Conservation (phyloP, 257 asterid genomes). For the Linderniella brevidens region DNA sequence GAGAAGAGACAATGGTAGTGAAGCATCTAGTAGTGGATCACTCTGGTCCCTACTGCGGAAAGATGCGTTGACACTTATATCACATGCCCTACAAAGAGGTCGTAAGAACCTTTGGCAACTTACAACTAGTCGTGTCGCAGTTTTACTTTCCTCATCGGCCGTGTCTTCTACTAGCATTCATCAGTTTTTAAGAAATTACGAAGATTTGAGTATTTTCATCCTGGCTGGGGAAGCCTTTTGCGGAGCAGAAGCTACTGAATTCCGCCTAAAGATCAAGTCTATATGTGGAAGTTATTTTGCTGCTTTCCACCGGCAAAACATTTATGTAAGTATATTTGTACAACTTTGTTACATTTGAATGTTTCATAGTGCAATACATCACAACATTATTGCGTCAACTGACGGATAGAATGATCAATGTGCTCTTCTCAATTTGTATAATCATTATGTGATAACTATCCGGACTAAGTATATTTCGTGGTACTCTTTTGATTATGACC, state of each 20-base stretch:
- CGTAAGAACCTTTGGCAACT: slow-evolving; percentile 98
- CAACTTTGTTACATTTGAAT: slow-evolving; percentile 5
- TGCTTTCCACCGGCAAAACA: slow-evolving; percentile 94
- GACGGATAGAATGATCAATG: slow-evolving; percentile 4
- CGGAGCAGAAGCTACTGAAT: slow-evolving; percentile 80
- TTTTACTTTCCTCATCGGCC: slow-evolving; percentile 84
- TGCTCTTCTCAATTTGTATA: too few species aligned
- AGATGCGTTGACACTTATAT: slow-evolving; percentile 66
- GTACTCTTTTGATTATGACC: too few species aligned
- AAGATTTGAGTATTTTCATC: slow-evolving; percentile 66
- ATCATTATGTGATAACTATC: too few species aligned
- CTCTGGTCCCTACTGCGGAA: slow-evolving; percentile 79
- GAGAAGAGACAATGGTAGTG: slow-evolving; percentile 76
- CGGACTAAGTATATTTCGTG: too few species aligned
- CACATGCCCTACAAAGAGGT: slow-evolving; percentile 79
- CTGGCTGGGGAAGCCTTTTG: slow-evolving; percentile 98
- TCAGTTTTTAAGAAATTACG: slow-evolving; percentile 87
- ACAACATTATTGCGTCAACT: slow-evolving; percentile 8
- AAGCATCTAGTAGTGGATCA: slow-evolving; percentile 95
- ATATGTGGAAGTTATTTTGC: slow-evolving; percentile 72
- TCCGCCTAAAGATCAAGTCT: slow-evolving; percentile 88
- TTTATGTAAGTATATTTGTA: slow-evolving; percentile 50
- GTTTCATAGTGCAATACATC: background rate
- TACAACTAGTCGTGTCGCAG: slow-evolving; percentile 85
- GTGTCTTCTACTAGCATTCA: slow-evolving; percentile 81